Conservation (phyloP, 352 stramenopile genomes). For the Blastocystis sp. region DNA sequence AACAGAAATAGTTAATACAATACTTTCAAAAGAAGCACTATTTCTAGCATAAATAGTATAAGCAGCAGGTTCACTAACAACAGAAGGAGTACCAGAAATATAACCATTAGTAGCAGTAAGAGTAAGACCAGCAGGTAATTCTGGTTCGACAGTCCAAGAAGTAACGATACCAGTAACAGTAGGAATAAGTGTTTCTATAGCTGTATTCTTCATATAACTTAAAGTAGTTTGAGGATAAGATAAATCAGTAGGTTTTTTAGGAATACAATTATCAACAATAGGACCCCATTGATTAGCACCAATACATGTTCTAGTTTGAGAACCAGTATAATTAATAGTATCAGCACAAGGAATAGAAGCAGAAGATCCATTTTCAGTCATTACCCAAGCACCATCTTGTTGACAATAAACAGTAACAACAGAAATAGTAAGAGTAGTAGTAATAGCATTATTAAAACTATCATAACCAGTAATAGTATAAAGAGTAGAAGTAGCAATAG, state of each 20-base stretch:
- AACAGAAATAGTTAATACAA: conserved; percentile 10
- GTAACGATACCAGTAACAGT: not conserved
- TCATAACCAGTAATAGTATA: not conserved
- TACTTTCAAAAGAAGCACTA: too few relatives aligned
- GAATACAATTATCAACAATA: not conserved
- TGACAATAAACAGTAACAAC: not conserved
- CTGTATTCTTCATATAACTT: not conserved
- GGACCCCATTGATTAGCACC: not conserved
- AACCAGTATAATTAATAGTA: conserved; percentile 1
- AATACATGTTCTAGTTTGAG: not conserved
- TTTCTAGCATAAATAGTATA: too few relatives aligned
- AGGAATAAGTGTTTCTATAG: not conserved
- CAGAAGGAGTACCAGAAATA: not conserved
- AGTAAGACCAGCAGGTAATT: not conserved
- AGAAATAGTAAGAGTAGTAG: not conserved
- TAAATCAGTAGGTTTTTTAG: not conserved
- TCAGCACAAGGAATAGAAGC: not conserved
- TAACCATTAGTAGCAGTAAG: not conserved
- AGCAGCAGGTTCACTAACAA: not conserved
- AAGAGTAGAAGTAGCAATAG: not conserved
- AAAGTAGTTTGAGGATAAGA: not conserved
- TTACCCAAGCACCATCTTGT: not conserved
- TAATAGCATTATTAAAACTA: not conserved
- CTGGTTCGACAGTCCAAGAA: not conserved
- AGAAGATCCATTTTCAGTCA: not conserved